Percentiles rank a stretch among this genome's conserved stretches.
Conservation (phyloP, 345 rosid genomes). For the Erodium maritimum region DNA sequence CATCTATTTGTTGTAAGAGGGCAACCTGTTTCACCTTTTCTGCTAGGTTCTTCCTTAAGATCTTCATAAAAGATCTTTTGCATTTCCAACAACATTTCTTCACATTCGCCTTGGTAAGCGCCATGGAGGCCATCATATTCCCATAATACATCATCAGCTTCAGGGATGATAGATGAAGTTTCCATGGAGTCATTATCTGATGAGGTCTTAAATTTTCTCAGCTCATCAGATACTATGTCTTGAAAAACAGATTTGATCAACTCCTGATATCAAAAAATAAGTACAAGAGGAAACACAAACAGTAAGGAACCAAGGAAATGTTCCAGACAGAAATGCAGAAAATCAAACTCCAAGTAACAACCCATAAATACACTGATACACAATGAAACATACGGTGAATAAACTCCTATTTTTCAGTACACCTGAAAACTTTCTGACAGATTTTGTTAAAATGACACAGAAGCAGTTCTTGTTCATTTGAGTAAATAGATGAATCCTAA, state of each 20-base stretch:
- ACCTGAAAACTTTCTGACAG: neutral
- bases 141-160: slow-evolving; percentile 53
- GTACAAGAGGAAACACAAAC: neutral
- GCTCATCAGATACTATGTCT: slow-evolving; percentile 64
- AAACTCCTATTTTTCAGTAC: neutral
- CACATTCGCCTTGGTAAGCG: slow-evolving; percentile 61
- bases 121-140: slow-evolving; percentile 64
- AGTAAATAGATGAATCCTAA: neutral
- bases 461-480: neutral
- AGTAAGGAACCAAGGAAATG: neutral
- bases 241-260: slow-evolving; percentile 43
- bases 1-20: neutral
- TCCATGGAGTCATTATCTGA: slow-evolving; percentile 18
- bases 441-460: neutral
- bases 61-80: slow-evolving; percentile 80
- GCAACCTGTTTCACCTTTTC: slow-evolving; percentile 22
- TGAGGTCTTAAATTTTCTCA: slow-evolving; percentile 39
- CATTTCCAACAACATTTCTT: slow-evolving; percentile 81
- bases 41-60: slow-evolving; percentile 23
- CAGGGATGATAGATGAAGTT: slow-evolving; percentile 5
- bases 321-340: neutral
- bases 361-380: neutral
- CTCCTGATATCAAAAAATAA: slow-evolving; percentile 33
- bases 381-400: neutral
- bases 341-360: neutral